phyloP scores from a whole-genome alignment of 257 asterid genomes.

The Solanum arcanum region DNA sequence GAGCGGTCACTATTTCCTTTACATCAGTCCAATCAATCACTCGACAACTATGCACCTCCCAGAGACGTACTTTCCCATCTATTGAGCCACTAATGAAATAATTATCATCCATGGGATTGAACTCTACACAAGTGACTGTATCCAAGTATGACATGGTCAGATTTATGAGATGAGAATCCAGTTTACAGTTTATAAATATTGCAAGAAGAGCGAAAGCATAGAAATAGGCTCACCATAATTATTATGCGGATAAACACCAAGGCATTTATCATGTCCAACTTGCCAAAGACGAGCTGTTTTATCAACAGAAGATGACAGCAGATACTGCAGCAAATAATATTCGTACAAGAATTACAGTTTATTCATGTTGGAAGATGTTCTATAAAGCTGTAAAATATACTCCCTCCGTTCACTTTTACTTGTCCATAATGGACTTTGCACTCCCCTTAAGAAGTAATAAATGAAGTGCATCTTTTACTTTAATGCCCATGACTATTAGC shows the following conservation, averaged over 20 bases:
- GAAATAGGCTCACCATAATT: slow-evolving; percentile 35
- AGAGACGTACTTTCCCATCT: slow-evolving; percentile 75
- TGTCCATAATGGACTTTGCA: background rate
- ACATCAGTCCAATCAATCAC: slow-evolving; percentile 79
- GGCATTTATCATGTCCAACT: slow-evolving; percentile 42
- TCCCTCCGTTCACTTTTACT: background rate
- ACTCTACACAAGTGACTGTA: slow-evolving; percentile 83
- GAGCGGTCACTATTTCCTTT: slow-evolving; percentile 68
- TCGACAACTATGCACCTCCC: slow-evolving; percentile 60
- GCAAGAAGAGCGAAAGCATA: background rate
- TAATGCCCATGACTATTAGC: background rate
- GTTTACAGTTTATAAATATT: background rate
- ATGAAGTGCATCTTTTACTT: background rate
- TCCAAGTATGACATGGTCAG: background rate
- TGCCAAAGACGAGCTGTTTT: slow-evolving; percentile 61
- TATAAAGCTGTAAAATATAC: background rate
- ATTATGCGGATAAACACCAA: slow-evolving; percentile 43
- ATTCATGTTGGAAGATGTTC: background rate
- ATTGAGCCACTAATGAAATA: slow-evolving; percentile 83
- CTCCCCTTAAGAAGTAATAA: background rate
- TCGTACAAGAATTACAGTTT: background rate
- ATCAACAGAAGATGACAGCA: slow-evolving; percentile 59
- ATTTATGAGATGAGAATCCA: background rate
- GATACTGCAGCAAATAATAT: slow-evolving; percentile 23
- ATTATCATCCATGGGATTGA: slow-evolving; percentile 73